Base-by-base conservation (phyloP, 257 asterid species). In the Agastache rugosa region DNA sequence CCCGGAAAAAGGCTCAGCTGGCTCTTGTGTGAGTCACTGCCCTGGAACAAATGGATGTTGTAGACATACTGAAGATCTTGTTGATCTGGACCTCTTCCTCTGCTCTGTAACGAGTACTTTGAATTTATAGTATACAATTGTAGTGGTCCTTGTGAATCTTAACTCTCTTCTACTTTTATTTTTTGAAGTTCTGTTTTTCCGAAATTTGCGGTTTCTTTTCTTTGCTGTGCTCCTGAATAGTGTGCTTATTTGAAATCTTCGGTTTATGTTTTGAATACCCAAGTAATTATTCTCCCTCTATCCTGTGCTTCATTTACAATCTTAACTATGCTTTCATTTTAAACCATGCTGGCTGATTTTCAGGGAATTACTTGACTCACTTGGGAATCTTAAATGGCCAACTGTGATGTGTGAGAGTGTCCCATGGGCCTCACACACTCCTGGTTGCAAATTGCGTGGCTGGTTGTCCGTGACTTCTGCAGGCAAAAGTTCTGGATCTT, bases 21-120 rank as follows among this genome's bases (percentile, higher is more conserved):
- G 96, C 93, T 84, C 97, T 92, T 83, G 89, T 75, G 93, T 95
- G 97, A 92, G 98, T 90, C 86, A 82, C 82, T 86, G 83, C 86
- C 77, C 83, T 82, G 80, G 75, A 75, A 73, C 69, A 22, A 73
- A 68, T 77, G 55, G 60, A 47, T 59, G 63, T 48, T 55, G 31
- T 82, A 29, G 69, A 59, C 71, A 11, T 74, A 35, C 71, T 66
- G 63, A 74, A 69, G 53, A 48, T 80, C 56, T 74, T 55, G 83
- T 69, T 48, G 75, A 60, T 69, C 41, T 44, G 66, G 69, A 69
- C 67, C 47, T 54, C 35, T 56, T 71, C 62, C 63, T 72, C 72
- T 77, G 34, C 47, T 71, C 63, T 59, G 72, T 41, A 44, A 65
- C 59, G 60, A 58, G 35, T 72, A 75, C 20, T 78, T 68, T 41